phyloP scores from a whole-genome alignment of 139 green algal species.

The Coelastrella sp. region DNA sequence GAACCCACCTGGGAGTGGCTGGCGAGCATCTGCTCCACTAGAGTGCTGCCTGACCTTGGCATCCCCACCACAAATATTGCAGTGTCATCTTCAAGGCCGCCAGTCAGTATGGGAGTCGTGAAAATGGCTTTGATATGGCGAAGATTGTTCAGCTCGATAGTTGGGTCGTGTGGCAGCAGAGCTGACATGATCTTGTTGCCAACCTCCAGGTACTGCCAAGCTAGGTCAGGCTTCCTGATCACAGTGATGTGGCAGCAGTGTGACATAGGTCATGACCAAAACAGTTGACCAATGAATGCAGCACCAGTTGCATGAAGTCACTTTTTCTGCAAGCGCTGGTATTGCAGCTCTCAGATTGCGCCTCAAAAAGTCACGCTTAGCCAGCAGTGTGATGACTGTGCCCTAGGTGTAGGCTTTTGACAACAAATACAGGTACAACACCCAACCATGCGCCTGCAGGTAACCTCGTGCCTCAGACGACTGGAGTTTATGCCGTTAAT shows the following conservation, averaged over 20 bases:
- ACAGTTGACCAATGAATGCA: not conserved
- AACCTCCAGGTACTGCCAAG: slow-evolving; percentile 51
- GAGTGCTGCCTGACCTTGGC: slow-evolving; percentile 79
- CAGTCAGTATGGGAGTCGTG: not conserved
- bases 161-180: slow-evolving; percentile 12
- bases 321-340: not conserved
- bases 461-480: no score
- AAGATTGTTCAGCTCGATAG: slow-evolving; percentile 45
- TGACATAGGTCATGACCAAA: no score
- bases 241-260: not conserved
- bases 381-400: no score
- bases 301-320: not conserved
- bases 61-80: slow-evolving; percentile 82
- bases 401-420: no score
- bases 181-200: slow-evolving; percentile 50
- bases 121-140: slow-evolving; percentile 42
- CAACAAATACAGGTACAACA: no score
- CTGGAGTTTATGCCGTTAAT: no score
- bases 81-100: slow-evolving; percentile 29
- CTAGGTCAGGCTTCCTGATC: not conserved
- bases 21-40: slow-evolving; percentile 79
- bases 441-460: no score
- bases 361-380: no score
- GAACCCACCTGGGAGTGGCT: slow-evolving; percentile 59
- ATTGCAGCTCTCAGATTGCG: no score